Evolutionary conservation across 108 stramenopile species (phyloP).

Genomic region (Fistulifera solaris): DNA sequence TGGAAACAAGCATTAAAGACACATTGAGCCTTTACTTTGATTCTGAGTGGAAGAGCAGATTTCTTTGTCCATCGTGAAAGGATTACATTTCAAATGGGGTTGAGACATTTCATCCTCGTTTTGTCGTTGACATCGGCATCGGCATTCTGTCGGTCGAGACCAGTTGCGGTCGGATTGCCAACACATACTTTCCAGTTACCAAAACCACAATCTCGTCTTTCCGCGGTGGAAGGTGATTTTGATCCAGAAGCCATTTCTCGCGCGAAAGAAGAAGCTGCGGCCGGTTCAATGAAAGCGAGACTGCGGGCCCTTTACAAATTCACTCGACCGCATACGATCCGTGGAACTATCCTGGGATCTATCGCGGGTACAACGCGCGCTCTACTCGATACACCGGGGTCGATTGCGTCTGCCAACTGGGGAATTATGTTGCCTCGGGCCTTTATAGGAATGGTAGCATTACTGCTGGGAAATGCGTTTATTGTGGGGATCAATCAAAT

Average conservation of each 20-base stretch:
- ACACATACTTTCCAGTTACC: too few species aligned
- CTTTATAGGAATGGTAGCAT: constrained; percentile 75
- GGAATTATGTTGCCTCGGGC: constrained; percentile 72
- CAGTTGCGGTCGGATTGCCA: too few species aligned
- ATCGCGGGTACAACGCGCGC: constrained; percentile 88
- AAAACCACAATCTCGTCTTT: too few species aligned
- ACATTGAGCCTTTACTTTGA: too few species aligned
- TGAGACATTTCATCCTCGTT: too few species aligned
- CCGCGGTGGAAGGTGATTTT: constrained; percentile 79
- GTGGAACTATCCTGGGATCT: constrained; percentile 91
- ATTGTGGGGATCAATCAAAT: constrained; percentile 98
- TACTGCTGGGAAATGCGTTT: constrained; percentile 90
- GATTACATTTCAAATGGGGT: too few species aligned
- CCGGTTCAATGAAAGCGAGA: constrained; percentile 63
- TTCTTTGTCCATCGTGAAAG: too few species aligned
- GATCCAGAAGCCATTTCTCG: constrained; percentile 65
- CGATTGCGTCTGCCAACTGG: constrained; percentile 61
- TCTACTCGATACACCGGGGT: constrained; percentile 73
- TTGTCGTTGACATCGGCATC: too few species aligned
- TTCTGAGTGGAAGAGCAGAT: too few species aligned
- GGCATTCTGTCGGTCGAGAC: too few species aligned
- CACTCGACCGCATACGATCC: constrained; percentile 94
- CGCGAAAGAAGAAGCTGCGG: constrained; percentile 37
- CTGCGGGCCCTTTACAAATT: constrained; percentile 89
- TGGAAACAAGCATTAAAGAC: too few species aligned